Conservation (phyloP, 495 filamentous ascomycete genomes). For the Xylaria telfairii region DNA sequence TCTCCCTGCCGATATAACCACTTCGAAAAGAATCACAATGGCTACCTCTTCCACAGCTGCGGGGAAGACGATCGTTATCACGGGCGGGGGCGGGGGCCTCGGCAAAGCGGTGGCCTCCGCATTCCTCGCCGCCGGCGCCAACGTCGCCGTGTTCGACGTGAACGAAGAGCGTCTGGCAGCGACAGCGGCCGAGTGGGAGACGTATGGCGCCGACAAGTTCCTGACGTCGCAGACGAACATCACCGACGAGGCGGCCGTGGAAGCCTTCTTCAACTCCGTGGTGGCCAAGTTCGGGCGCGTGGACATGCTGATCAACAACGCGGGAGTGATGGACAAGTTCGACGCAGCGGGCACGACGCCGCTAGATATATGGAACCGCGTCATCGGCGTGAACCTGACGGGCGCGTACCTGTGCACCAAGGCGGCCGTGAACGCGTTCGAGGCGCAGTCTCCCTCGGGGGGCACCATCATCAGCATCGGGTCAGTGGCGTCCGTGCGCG, state of each 20-base stretch:
- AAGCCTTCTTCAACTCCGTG: slow-evolving; percentile 37
- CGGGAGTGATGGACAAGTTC: slow-evolving; percentile 59
- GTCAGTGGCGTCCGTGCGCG: slow-evolving; percentile 41
- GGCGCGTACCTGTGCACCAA: slow-evolving; percentile 61
- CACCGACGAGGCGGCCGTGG: slow-evolving; percentile 40
- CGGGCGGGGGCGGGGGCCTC: slow-evolving; percentile 30
- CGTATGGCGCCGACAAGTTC: slow-evolving; percentile 30
- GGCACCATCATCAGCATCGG: slow-evolving; percentile 55
- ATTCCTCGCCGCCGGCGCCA: slow-evolving; percentile 25
- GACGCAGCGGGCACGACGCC: slow-evolving; percentile 58
- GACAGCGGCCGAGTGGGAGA: slow-evolving; percentile 25
- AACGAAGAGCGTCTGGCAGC: slow-evolving; percentile 30
- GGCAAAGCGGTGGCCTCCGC: slow-evolving; percentile 27
- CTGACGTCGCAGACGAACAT: slow-evolving; percentile 40
- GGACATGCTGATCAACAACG: slow-evolving; percentile 58
- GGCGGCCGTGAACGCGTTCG: slow-evolving; percentile 50
- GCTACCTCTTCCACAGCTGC: slow-evolving; percentile 16
- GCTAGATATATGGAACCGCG: slow-evolving; percentile 59
- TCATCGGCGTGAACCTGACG: slow-evolving; percentile 65
- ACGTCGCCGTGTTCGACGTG: slow-evolving; percentile 38
- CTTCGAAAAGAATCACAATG: too few relatives aligned
- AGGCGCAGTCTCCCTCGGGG: slow-evolving; percentile 22
- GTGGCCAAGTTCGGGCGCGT: slow-evolving; percentile 46
- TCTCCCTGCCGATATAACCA: too few relatives aligned
- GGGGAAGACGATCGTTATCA: slow-evolving; percentile 30